These are phyloP conservation scores for Heterococcus sp. DNA, from an alignment of 108 stramenopile genomes.

Conservation along the genomic window DNA sequence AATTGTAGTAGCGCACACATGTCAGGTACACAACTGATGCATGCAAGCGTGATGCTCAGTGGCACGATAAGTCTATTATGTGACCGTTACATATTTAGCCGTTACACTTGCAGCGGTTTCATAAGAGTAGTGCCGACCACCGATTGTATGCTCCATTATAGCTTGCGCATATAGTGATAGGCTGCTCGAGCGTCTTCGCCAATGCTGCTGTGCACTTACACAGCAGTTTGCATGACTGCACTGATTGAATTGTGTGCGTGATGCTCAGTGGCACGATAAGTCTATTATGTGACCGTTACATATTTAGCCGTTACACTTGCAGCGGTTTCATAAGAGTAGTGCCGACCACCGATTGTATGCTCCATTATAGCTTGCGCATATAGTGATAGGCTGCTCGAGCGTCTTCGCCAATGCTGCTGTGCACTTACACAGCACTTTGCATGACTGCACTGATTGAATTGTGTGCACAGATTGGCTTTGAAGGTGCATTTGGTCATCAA, in stretches of 20 bases:
- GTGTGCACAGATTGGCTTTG: neutral
- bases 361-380: neutral
- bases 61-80: no score
- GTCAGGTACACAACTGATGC: neutral
- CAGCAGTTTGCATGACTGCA: no score
- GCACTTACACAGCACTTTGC: no score
- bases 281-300: no score
- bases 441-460: no score
- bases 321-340: neutral
- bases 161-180: neutral
- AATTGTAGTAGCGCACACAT: constrained; percentile 60
- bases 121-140: neutral
- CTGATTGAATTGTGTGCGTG: no score
- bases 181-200: neutral
- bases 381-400: neutral
- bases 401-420: no score
- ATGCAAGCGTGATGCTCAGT: neutral
- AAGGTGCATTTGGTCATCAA: constrained; percentile 14
- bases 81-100: neutral
- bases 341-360: neutral
- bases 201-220: no score
- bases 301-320: neutral
- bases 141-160: neutral
- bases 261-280: no score
- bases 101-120: neutral